Evolutionary conservation across 2,329 filamentous ascomycete species (phyloP).

Genomic region (Pseudofabraea citricarpa): DNA sequence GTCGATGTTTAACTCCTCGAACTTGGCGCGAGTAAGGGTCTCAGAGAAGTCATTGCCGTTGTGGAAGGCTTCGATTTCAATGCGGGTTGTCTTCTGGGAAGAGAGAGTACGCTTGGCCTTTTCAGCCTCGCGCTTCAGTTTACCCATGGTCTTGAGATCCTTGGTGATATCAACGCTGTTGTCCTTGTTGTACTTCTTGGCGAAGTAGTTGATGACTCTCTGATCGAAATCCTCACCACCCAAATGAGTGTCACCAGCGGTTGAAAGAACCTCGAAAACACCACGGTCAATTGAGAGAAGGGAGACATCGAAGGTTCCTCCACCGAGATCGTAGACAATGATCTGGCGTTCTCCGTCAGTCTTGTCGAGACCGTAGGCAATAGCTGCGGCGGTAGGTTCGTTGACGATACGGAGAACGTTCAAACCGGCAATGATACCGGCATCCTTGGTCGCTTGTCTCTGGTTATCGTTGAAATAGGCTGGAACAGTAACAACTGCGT

Average conservation of each 20-base stretch:
- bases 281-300: constrained; percentile 88
- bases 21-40: constrained; percentile 97
- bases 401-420: constrained; percentile 96
- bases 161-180: constrained; percentile 87
- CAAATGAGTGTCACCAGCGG: constrained; percentile 93
- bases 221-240: constrained; percentile 99
- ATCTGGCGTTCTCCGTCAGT: constrained; percentile 79
- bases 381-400: constrained; percentile 91
- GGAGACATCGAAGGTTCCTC: constrained; percentile 92
- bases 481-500: constrained; percentile 89
- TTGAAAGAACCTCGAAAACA: constrained; percentile 91
- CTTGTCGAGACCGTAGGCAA: constrained; percentile 92
- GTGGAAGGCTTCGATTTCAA: constrained; percentile 97
- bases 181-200: constrained; percentile 99
- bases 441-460: constrained; percentile 94
- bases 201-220: constrained; percentile 92
- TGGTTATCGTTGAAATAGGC: constrained; percentile 99
- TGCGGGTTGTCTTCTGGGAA: constrained; percentile 86
- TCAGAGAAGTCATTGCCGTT: constrained; percentile 97
- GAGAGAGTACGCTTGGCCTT: constrained; percentile 99
- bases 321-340: constrained; percentile 90
- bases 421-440: constrained; percentile 84
- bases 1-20: constrained; percentile 98
- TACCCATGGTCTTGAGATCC: constrained; percentile 97
- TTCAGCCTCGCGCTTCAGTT: constrained; percentile 98